Percentiles rank a stretch among this genome's conserved stretches.
Evolutionary conservation across 169 alveolate genomes (phyloP).

Genomic region (Plasmodium coatneyi): DNA sequence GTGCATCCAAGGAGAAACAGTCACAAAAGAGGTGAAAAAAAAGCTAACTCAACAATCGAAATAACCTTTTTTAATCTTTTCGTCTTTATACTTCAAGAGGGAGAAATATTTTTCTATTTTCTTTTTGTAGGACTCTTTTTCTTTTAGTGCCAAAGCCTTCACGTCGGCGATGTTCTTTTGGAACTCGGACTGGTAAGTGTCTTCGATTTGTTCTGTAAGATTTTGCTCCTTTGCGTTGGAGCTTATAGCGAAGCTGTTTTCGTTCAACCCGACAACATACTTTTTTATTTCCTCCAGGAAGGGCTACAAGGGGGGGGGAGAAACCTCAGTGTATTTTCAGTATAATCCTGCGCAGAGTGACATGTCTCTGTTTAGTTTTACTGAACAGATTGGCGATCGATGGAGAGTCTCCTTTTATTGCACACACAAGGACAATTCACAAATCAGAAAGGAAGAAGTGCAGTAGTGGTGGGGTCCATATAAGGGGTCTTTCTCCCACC

Average conservation of each 20-base stretch:
- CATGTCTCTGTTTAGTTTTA: not conserved
- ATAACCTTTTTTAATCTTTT: conserved; percentile 53
- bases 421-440: not conserved
- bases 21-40: not conserved
- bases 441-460: not conserved
- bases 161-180: conserved; percentile 56
- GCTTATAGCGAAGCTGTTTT: not conserved
- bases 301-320: conserved; percentile 17
- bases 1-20: not conserved
- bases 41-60: not conserved
- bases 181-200: conserved; percentile 14
- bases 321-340: not conserved
- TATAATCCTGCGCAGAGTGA: not conserved
- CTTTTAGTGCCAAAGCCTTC: conserved; percentile 23
- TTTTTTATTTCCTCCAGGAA: conserved; percentile 49
- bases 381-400: not conserved
- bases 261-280: not conserved
- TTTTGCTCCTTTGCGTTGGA: not conserved
- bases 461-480: not conserved
- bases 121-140: conserved; percentile 62
- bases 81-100: conserved; percentile 51
- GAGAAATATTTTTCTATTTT: conserved; percentile 66
- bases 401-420: not conserved
- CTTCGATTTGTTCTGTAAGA: not conserved
- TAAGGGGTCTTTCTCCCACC: not conserved